A percentile compares a stretch with the other conserved stretches of the same genome.
Evolutionary conservation across 1,139 yeast species (phyloP).

Genomic region (Pichia sp.): DNA sequence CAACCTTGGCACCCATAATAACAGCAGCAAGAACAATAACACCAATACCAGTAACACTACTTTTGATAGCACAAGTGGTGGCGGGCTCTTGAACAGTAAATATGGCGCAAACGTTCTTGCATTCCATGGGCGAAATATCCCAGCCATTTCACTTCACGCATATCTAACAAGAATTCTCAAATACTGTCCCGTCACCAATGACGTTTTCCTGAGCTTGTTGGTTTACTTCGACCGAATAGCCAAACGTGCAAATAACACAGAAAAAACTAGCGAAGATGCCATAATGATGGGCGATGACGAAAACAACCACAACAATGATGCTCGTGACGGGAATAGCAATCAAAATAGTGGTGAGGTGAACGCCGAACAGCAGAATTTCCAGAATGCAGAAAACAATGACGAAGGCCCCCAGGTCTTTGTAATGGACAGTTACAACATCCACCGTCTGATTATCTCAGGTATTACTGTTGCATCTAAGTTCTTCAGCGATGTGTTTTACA

Average conservation of each 20-base stretch:
- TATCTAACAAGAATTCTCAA: slow-evolving; percentile 85
- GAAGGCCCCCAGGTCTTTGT: slow-evolving; percentile 59
- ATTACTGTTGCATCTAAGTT: slow-evolving; percentile 94
- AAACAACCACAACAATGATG: slow-evolving; percentile 8
- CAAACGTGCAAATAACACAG: slow-evolving; percentile 68
- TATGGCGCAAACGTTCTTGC: slow-evolving; percentile 76
- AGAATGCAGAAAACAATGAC: slow-evolving; percentile 2
- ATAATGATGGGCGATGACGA: slow-evolving; percentile 22
- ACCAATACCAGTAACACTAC: background rate
- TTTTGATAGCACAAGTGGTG: slow-evolving; percentile 11
- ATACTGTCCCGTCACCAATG: slow-evolving; percentile 97
- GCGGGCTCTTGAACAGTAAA: slow-evolving; percentile 35
- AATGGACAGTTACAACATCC: slow-evolving; percentile 94
- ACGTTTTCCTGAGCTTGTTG: slow-evolving; percentile 80
- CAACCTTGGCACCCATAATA: background rate
- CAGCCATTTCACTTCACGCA: slow-evolving; percentile 87
- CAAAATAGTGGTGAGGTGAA: background rate
- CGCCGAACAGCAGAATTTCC: background rate
- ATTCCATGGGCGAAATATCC: slow-evolving; percentile 92
- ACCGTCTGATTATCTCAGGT: slow-evolving; percentile 91
- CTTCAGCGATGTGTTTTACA: slow-evolving; percentile 92
- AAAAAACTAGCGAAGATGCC: slow-evolving; percentile 23
- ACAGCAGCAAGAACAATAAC: background rate
- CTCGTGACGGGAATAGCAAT: slow-evolving; percentile 5
- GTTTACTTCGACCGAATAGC: slow-evolving; percentile 96